Conservation (phyloP, 2,329 filamentous ascomycete genomes). For the Sarocladium strictum region DNA sequence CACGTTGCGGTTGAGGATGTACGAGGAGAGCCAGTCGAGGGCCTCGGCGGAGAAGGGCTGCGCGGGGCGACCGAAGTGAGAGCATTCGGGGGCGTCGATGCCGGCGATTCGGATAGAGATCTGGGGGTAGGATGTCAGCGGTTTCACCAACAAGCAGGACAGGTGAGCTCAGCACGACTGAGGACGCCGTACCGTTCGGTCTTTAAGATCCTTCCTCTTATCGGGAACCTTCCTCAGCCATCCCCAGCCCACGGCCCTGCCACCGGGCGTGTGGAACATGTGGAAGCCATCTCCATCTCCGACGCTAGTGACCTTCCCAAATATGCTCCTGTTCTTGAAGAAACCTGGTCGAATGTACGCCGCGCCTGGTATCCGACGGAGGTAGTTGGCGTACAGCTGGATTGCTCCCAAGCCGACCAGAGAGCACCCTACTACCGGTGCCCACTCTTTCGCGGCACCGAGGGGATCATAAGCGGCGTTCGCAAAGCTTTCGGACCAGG, state of each 20-base stretch:
- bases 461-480: slow-evolving; percentile 21
- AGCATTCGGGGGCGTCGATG: slow-evolving; percentile 85
- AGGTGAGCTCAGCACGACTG: background rate
- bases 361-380: slow-evolving; percentile 78
- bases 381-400: slow-evolving; percentile 64
- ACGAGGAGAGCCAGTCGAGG: slow-evolving; percentile 68
- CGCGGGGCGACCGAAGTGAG: slow-evolving; percentile 83
- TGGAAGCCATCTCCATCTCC: slow-evolving; percentile 97
- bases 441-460: slow-evolving; percentile 33
- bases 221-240: slow-evolving; percentile 74
- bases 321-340: slow-evolving; percentile 70
- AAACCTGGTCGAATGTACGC: slow-evolving; percentile 67
- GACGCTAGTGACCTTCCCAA: slow-evolving; percentile 85
- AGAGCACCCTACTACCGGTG: slow-evolving; percentile 30
- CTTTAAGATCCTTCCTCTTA: slow-evolving; percentile 62
- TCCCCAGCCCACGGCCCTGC: slow-evolving; percentile 82
- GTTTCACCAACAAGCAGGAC: background rate
- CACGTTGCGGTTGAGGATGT: slow-evolving; percentile 67
- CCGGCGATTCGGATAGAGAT: slow-evolving; percentile 87
- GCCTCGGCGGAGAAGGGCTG: slow-evolving; percentile 83
- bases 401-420: slow-evolving; percentile 31
- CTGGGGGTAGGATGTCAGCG: slow-evolving; percentile 34
- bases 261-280: slow-evolving; percentile 91
- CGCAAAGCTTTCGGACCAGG: slow-evolving; percentile 33
- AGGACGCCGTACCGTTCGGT: slow-evolving; percentile 61